Conservation (phyloP, 805 yeast species). For the Yarrowia keelungensis region DNA sequence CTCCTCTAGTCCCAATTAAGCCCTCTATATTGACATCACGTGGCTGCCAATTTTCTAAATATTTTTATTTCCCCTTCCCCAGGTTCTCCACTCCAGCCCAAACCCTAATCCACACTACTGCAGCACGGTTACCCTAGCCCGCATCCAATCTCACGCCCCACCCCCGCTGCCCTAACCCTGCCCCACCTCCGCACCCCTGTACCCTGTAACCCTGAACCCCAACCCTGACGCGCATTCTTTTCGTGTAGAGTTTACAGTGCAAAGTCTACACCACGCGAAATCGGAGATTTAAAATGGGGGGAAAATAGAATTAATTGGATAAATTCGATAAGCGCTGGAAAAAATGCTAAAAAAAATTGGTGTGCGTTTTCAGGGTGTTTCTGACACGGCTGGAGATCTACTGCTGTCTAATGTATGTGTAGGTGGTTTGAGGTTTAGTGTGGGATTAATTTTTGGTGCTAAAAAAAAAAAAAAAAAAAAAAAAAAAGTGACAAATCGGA, state of each 20-base stretch:
- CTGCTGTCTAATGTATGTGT: not conserved
- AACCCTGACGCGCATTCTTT: slow-evolving; percentile 32
- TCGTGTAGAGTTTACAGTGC: slow-evolving; percentile 29
- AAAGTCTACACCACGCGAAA: slow-evolving; percentile 24
- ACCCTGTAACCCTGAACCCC: slow-evolving; percentile 18
- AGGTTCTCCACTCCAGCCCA: not conserved
- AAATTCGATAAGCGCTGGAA: not conserved
- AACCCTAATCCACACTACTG: not conserved
- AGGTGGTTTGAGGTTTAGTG: too few relatives aligned
- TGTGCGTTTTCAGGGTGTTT: too few relatives aligned
- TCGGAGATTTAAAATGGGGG: not conserved
- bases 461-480: too few relatives aligned
- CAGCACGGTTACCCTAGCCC: slow-evolving; percentile 6
- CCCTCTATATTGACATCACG: too few relatives aligned
- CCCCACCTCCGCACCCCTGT: slow-evolving; percentile 18
- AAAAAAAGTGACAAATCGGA: not conserved
- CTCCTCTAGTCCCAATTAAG: too few relatives aligned
- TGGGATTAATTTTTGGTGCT: too few relatives aligned
- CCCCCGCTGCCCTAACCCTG: slow-evolving; percentile 18
- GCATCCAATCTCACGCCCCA: not conserved
- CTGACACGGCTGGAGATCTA: slow-evolving; percentile 1
- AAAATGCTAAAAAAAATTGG: not conserved
- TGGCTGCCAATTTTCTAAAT: not conserved
- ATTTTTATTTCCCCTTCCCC: not conserved
- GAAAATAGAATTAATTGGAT: not conserved